Conservation (phyloP, 139 green algal genomes). For the Chlorella sp. region DNA sequence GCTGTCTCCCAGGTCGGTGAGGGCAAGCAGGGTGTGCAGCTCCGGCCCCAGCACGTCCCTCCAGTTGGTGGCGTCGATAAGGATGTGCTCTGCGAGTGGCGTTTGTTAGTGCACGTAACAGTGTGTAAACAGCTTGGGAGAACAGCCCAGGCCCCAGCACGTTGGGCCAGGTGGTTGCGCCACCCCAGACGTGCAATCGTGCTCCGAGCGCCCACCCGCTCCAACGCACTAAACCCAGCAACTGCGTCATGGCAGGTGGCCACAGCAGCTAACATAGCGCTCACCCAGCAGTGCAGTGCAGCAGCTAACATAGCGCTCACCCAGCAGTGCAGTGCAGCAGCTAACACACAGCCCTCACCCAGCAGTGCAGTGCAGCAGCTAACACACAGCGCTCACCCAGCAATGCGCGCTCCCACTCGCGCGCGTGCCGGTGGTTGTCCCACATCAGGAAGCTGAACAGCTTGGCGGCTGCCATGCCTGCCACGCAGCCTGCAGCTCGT, state of each 20-base stretch:
- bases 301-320: background rate
- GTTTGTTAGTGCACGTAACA: too few relatives aligned
- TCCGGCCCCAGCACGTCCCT: background rate
- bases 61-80: constrained; percentile 3
- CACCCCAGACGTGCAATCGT: too few relatives aligned
- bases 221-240: too few relatives aligned
- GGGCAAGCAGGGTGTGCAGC: background rate
- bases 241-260: too few relatives aligned
- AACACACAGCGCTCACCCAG: constrained; percentile 2
- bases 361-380: background rate
- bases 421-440: background rate
- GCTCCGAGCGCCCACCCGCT: too few relatives aligned
- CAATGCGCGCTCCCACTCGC: background rate
- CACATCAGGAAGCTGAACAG: constrained; percentile 7
- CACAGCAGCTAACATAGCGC: too few relatives aligned
- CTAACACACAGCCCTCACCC: background rate
- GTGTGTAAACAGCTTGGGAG: too few relatives aligned
- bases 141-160: too few relatives aligned
- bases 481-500: background rate
- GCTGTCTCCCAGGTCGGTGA: background rate
- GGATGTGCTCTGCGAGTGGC: constrained; percentile 11
- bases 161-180: too few relatives aligned
- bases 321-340: background rate
- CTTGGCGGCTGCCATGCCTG: background rate
- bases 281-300: background rate